These are phyloP conservation scores for Cercospora janseana DNA, from an alignment of 2,329 filamentous ascomycete genomes.

Conservation along the genomic window DNA sequence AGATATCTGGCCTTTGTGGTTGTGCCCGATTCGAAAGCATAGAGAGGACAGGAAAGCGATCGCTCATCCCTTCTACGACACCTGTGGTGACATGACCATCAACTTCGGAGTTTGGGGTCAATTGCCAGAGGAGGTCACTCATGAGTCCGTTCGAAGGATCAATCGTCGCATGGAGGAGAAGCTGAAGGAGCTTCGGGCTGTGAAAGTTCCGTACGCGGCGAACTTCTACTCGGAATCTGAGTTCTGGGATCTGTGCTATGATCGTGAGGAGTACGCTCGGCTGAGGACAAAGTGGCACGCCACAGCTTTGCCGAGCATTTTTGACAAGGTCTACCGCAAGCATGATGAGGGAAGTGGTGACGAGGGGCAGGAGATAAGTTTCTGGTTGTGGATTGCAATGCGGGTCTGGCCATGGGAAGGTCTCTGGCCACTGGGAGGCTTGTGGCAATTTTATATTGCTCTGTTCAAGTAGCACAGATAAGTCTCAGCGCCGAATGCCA, in stretches of 20 bases:
- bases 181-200: constrained; percentile 65
- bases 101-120: constrained; percentile 73
- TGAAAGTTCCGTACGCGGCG: constrained; percentile 85
- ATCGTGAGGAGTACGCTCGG: constrained; percentile 58
- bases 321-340: not conserved
- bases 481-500: too few relatives aligned
- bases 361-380: too few relatives aligned
- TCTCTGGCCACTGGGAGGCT: too few relatives aligned
- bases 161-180: constrained; percentile 71
- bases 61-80: not conserved
- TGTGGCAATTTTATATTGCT: too few relatives aligned
- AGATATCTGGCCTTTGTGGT: constrained; percentile 57
- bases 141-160: constrained; percentile 56
- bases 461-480: too few relatives aligned
- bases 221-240: constrained; percentile 73
- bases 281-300: constrained; percentile 63
- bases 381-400: too few relatives aligned
- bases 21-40: constrained; percentile 48
- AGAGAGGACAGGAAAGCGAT: not conserved
- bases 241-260: constrained; percentile 63
- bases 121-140: constrained; percentile 48
- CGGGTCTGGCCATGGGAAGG: too few relatives aligned
- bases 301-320: constrained; percentile 58
- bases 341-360: not conserved
- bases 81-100: constrained; percentile 29